Base-by-base conservation (phyloP, 2,329 filamentous ascomycete species). In the Diaporthe nobilis region DNA sequence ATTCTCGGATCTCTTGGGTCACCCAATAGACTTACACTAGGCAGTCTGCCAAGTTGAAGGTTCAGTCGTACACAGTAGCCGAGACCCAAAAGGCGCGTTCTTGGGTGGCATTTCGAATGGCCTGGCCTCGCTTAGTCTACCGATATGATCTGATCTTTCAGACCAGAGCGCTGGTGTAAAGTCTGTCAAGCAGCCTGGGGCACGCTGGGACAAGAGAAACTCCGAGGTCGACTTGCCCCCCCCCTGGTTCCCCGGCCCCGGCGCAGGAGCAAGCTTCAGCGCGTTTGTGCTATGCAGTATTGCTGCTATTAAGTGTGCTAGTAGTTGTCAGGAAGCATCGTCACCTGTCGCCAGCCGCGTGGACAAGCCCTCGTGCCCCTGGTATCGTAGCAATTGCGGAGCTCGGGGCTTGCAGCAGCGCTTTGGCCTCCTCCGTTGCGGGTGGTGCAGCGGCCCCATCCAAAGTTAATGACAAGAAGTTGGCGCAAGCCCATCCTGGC, bases 201-300 rank as follows among this genome's bases (percentile, higher is more conserved):
- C 47, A 42, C 25, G 22, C n/a, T 70, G 65, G 65, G 55, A 70
- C 49, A 70, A 70, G 49, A 70, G 65, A 55, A 70, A 70, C 65
- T 70, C 65, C 65, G 65, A 70, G 49, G n/a, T 68, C 22, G 65
- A 68, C 65, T 4, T 68, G 47, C 3, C 34, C 65, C 47, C 47
- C 28, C 47, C 47, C 22, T 39, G 31, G 31, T 25, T 28, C 65
- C 47, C 31, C 65, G 31, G 47, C 47, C 22, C 22, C 44, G 31
- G 28, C 53, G 31, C 31, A 51, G n/a, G 63, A 51, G 31, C 63
- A 53, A 34, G 42, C 63, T 17, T 34, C 13, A n/a, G 37, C 37
- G 37, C n/a, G 37, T 12, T 44, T 63, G 60, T 44, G n/a, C 37
- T 42, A n/a, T 44, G 60, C 34, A 65, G 39, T 20, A 61, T 39